Evolutionary conservation across 805 yeast genomes (phyloP).

Genomic region (Sungouiella blattae): DNA sequence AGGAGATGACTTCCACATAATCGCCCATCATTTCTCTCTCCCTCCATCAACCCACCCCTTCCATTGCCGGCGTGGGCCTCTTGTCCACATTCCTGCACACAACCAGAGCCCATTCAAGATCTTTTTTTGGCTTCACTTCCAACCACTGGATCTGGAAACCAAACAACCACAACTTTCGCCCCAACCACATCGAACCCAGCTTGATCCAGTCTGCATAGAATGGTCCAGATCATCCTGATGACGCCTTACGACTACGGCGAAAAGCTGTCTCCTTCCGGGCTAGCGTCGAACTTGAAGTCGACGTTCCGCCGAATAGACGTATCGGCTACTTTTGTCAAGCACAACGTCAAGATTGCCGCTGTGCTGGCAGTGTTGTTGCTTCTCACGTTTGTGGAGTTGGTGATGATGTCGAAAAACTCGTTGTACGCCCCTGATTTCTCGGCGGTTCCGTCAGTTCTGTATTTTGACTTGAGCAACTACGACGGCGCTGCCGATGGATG

Average conservation of each 20-base stretch:
- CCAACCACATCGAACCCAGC: too few relatives aligned
- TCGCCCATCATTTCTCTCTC: too few relatives aligned
- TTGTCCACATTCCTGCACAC: too few relatives aligned
- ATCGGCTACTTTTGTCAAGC: slow-evolving; percentile 7
- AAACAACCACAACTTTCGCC: too few relatives aligned
- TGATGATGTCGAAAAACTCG: slow-evolving; percentile 10
- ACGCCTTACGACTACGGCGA: slow-evolving; percentile 17
- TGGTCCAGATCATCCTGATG: slow-evolving; percentile 16
- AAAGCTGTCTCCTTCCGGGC: slow-evolving; percentile 1
- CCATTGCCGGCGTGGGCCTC: too few relatives aligned
- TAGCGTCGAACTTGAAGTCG: slow-evolving; percentile 3
- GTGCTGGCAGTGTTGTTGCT: slow-evolving; percentile 6
- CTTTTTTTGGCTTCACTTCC: too few relatives aligned
- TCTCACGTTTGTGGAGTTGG: slow-evolving; percentile 12
- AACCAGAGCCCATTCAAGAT: too few relatives aligned
- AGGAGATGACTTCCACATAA: too few relatives aligned
- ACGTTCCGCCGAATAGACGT: slow-evolving; percentile 5
- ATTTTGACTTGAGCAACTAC: slow-evolving; percentile 68
- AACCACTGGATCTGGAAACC: too few relatives aligned
- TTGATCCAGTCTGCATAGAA: too few relatives aligned
- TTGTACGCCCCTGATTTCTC: slow-evolving; percentile 33
- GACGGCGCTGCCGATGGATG: slow-evolving; percentile 71
- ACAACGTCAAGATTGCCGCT: slow-evolving; percentile 10
- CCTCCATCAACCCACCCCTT: too few relatives aligned
- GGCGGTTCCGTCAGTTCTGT: slow-evolving; percentile 45